These are phyloP conservation scores for Ceratocystis huliohia DNA, from an alignment of 2,329 filamentous ascomycete genomes.

Conservation along the genomic window DNA sequence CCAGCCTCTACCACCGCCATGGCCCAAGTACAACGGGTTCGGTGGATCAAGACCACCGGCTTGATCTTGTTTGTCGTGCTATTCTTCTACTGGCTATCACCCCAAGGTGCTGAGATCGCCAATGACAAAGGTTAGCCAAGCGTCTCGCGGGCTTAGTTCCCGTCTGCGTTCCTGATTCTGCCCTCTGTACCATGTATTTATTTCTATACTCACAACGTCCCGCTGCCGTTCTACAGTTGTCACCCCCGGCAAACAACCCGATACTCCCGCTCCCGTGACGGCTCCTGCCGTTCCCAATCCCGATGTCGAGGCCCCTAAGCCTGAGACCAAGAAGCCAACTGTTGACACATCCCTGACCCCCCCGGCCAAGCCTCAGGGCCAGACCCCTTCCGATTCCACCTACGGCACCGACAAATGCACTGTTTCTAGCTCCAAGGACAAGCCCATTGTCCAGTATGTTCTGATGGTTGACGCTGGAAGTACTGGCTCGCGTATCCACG, in stretches of 20 bases:
- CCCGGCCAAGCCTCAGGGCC: slow-evolving; percentile 30
- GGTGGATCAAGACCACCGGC: slow-evolving; percentile 53
- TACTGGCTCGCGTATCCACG: slow-evolving; percentile 93
- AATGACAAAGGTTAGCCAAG: slow-evolving; percentile 29
- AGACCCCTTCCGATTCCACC: slow-evolving; percentile 46
- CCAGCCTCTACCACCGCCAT: slow-evolving; percentile 34
- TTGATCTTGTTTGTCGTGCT: slow-evolving; percentile 48
- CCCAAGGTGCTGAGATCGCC: slow-evolving; percentile 43
- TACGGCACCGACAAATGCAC: slow-evolving; percentile 63
- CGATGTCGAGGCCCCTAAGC: slow-evolving; percentile 9
- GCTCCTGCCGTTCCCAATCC: slow-evolving; percentile 17
- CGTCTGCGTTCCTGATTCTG: slow-evolving; percentile 22
- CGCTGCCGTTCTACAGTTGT: neutral
- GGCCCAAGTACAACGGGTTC: slow-evolving; percentile 51
- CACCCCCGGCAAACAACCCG: slow-evolving; percentile 10
- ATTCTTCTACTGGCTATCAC: slow-evolving; percentile 52
- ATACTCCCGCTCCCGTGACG: slow-evolving; percentile 12
- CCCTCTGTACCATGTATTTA: slow-evolving; percentile 2
- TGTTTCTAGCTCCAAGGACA: slow-evolving; percentile 71
- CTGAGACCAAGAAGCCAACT: slow-evolving; percentile 10
- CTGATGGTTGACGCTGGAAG: slow-evolving; percentile 98
- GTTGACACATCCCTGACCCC: slow-evolving; percentile 7
- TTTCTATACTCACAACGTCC: neutral
- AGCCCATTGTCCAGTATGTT: slow-evolving; percentile 92
- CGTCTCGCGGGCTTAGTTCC: no score